Conservation (phyloP, 129 eudicot species). For the Apium graveolens region DNA sequence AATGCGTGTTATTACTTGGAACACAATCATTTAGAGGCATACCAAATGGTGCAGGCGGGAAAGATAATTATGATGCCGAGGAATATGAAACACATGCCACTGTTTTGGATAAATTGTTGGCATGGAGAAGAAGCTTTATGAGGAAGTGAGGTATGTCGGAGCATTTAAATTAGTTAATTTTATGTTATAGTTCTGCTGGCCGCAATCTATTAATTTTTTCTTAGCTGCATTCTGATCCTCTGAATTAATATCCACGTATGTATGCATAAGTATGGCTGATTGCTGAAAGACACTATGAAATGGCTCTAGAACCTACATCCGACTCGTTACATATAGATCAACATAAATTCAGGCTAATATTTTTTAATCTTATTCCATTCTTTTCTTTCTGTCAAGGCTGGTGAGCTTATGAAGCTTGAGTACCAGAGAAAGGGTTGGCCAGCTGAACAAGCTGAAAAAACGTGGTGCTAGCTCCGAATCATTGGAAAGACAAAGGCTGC, state of each 20-base stretch:
- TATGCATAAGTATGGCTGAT: background rate
- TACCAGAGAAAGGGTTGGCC: slow-evolving; percentile 75
- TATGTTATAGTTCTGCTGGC: background rate
- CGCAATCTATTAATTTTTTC: background rate
- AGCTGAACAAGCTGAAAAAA: slow-evolving; percentile 81
- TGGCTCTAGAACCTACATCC: background rate
- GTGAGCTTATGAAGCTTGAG: slow-evolving; percentile 93
- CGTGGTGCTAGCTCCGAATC: slow-evolving; percentile 71
- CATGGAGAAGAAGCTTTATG: slow-evolving; percentile 97
- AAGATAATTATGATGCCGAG: slow-evolving; percentile 56
- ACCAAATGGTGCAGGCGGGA: slow-evolving; percentile 56
- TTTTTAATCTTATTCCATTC: background rate
- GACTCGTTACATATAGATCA: background rate
- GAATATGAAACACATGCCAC: slow-evolving; percentile 91
- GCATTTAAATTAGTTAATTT: background rate
- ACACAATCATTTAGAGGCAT: slow-evolving; percentile 73
- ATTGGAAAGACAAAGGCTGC: slow-evolving; percentile 90
- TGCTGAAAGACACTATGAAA: background rate
- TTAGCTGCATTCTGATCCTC: background rate
- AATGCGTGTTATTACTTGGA: slow-evolving; percentile 99
- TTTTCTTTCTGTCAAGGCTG: slow-evolving; percentile 48
- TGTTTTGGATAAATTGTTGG: slow-evolving; percentile 83
- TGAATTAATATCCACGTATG: background rate
- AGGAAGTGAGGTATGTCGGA: slow-evolving; percentile 76
- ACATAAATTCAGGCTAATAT: background rate